Base-by-base conservation (phyloP, 768 basidiomycete species). In the Hypsizygus marmoreus region DNA sequence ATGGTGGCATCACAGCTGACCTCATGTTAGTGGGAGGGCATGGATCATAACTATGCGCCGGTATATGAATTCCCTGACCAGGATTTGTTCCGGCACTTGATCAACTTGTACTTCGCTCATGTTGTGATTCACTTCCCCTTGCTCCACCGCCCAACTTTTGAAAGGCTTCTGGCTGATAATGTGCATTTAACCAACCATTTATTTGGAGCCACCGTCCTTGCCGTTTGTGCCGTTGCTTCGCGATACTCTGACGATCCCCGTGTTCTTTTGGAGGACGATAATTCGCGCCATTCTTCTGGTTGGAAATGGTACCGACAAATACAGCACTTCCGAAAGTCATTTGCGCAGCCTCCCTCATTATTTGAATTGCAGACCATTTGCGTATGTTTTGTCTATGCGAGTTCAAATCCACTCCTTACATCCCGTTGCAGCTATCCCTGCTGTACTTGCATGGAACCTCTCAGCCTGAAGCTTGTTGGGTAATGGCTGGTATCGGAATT, bases 321-420 rank as follows among this genome's bases (percentile, higher is more conserved):
- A 4, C 77, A 84, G 41, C 71, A 80, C 47, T 72, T 84, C 42
- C 75, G 80, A 47, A 79, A 77, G 59, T 74, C 73, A 0, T 64
- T 88, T 25, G 70, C 85, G 14, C 71, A 78, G 0, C 73, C 76
- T 10, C 78, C 85, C 2, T 69, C 74, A 4, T 56, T 92, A 41
- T 81, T 81, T 58, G 88, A 90, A 54, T 65, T 95, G 17, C 91
- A 95, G 59, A 74, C 73, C 16, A 82, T 81, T 56, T 73, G 75
- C 56, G 82, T 84, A 59, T 46, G 77, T 59, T n/a, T 3, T 37
- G 34, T 64, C 4, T 66, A 66, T 4, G 12, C 20, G 4, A 2
- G 17, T 28, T 16, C 24, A n/a, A n/a, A 14, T 7, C 31, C 20
- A n/a, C 20, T 12, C 11, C 16, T 45, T 12, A 22, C 13, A 19